Conservation (phyloP, 208 protist genomes). For the Spongospora subterranea region DNA sequence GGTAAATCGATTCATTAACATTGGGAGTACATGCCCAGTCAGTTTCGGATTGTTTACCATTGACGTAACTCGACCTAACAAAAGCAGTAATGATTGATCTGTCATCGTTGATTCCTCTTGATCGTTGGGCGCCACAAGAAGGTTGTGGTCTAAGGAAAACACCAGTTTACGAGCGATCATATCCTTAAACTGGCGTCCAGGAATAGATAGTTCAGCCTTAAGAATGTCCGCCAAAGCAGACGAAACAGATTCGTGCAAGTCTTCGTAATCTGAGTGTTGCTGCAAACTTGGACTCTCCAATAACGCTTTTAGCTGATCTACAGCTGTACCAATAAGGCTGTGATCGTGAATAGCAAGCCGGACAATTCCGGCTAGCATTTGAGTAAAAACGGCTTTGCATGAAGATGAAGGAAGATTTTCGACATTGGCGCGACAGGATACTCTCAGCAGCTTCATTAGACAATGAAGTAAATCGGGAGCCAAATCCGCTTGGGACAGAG, state of each 20-base stretch:
- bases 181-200: background rate
- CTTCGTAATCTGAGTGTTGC: background rate
- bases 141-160: constrained; percentile 43
- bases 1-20: constrained; percentile 42
- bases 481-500: background rate
- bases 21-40: constrained; percentile 14
- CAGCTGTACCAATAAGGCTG: background rate
- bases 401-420: background rate
- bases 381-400: background rate
- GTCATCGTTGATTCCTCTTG: background rate
- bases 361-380: background rate
- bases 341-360: constrained; percentile 6
- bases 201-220: background rate
- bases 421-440: background rate
- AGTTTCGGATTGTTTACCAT: constrained; percentile 42
- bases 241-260: constrained; percentile 6
- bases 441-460: constrained; percentile 11
- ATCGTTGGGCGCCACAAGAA: background rate
- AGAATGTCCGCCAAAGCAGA: background rate
- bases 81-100: background rate
- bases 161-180: constrained; percentile 40
- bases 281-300: background rate
- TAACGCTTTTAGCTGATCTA: constrained; percentile 42
- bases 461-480: background rate
- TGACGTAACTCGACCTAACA: constrained; percentile 27